Base-by-base conservation (phyloP, 1,139 yeast species). In the Yamadazyma sp. region DNA sequence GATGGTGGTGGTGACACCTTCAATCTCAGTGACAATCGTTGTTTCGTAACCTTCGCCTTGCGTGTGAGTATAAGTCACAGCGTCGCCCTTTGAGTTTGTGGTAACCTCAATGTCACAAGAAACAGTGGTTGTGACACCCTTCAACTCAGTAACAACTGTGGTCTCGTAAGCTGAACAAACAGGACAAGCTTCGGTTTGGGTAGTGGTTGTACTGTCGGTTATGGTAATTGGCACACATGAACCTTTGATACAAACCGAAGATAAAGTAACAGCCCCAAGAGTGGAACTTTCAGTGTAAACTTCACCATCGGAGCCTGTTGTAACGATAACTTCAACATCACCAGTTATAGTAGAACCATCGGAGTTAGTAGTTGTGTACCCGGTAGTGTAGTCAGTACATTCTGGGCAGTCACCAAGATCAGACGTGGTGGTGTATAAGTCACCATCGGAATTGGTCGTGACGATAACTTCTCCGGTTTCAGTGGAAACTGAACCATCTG, bases 321-420 rank as follows among this genome's bases (percentile, higher is more conserved):
- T 41, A 20, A 36, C 36, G 28, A 31, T 30, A 7, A 38, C 31
- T 30, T 29, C 39, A 8, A 48, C 39, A 5, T 47, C 37, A 37
- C 42, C 39, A 3, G 56, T 51, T 12, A 53, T 50, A n/a, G 52
- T 43, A 44, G 44, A 48, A 14, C 45, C 49, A 15, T 54, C 46
- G 37, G 46, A 17, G 18, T n/a, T 27, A 17, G 47, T 45, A 6
- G 42, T 36, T 25, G 37, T 32, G 20, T 27, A 37, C 12, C 36
- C 30, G 24, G 44, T 42, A 17, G 48, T 43, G 36, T 37, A 45
- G 10, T 42, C 43, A 18, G 43, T 36, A 38, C 47, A 42, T 15
- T 38, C 42, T 17, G 43, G 38, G 17, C 41, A 40, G 22, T 20
- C 22, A 20, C 22, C 22, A 8, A 20, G 8, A 20, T 6, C 8